These are phyloP conservation scores for Quercus tomentella DNA, from an alignment of 331 rosid species.

Conservation along the genomic window DNA sequence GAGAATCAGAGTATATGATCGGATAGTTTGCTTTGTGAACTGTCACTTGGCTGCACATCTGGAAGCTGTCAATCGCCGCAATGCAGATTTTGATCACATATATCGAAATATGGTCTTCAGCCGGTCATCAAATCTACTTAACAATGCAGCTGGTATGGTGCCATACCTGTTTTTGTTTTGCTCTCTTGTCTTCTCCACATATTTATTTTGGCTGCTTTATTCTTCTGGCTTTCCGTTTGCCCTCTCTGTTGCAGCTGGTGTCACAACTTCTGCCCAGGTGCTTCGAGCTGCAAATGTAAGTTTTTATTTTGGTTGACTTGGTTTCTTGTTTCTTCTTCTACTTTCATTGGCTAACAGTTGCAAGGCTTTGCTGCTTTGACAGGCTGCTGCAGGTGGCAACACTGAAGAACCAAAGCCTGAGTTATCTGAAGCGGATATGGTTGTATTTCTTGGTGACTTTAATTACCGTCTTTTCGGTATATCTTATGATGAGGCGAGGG, in stretches of 20 bases:
- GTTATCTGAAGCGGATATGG: slow-evolving; percentile 91
- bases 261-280: slow-evolving; percentile 66
- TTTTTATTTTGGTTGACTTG: slow-evolving; percentile 5
- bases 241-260: slow-evolving; percentile 93
- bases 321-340: slow-evolving; percentile 5
- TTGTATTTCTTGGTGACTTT: slow-evolving; percentile 92
- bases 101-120: slow-evolving; percentile 88
- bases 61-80: slow-evolving; percentile 95
- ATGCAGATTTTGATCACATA: slow-evolving; percentile 97
- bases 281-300: slow-evolving; percentile 73
- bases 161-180: slow-evolving; percentile 78
- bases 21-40: slow-evolving; percentile 98
- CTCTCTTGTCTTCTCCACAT: slow-evolving; percentile 89
- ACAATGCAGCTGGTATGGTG: slow-evolving; percentile 90
- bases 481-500: slow-evolving; percentile 99
- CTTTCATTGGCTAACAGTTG: slow-evolving; percentile 15
- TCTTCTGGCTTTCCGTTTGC: slow-evolving; percentile 93
- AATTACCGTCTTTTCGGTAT: slow-evolving; percentile 96
- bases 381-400: slow-evolving; percentile 69
- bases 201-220: slow-evolving; percentile 92
- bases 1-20: slow-evolving; percentile 92
- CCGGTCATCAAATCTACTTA: slow-evolving; percentile 75
- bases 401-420: slow-evolving; percentile 86
- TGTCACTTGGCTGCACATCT: slow-evolving; percentile 99
- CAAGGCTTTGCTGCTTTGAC: slow-evolving; percentile 17